A percentile compares a stretch with the other conserved stretches of the same genome.
phyloP scores from a whole-genome alignment of 495 filamentous ascomycete species.

The Penicillium simplicissimum region DNA sequence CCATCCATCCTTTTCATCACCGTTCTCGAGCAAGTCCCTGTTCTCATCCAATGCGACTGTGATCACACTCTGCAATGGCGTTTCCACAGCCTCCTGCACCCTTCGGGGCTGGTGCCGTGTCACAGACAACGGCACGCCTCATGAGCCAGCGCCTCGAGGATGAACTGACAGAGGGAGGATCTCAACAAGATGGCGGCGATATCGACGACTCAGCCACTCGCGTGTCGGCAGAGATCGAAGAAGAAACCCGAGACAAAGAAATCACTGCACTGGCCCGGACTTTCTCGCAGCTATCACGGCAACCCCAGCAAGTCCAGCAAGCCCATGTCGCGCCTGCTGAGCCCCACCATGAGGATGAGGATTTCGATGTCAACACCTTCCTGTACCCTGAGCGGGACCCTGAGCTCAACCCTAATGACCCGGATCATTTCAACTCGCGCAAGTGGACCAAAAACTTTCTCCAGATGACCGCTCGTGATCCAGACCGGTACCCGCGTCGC shows the following conservation, averaged over 20 bases:
- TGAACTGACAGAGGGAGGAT: not conserved
- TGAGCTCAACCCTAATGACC: slow-evolving; percentile 45
- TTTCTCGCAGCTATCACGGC: slow-evolving; percentile 43
- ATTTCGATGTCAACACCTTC: slow-evolving; percentile 43
- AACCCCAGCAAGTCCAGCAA: not conserved
- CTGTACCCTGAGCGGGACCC: slow-evolving; percentile 39
- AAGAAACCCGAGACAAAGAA: slow-evolving; percentile 30
- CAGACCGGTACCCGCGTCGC: slow-evolving; percentile 45
- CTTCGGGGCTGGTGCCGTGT: slow-evolving; percentile 17
- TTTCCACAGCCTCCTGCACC: slow-evolving; percentile 24
- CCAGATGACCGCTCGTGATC: slow-evolving; percentile 40
- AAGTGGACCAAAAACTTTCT: slow-evolving; percentile 50
- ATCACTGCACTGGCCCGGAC: slow-evolving; percentile 44
- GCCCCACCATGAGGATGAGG: slow-evolving; percentile 29
- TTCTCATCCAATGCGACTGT: slow-evolving; percentile 6
- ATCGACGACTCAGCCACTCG: slow-evolving; percentile 9
- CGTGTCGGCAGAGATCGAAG: slow-evolving; percentile 20
- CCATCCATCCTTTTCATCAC: not conserved
- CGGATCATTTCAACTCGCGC: slow-evolving; percentile 44
- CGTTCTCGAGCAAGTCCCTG: not conserved
- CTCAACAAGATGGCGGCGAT: slow-evolving; percentile 18
- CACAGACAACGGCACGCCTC: slow-evolving; percentile 13
- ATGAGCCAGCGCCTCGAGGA: slow-evolving; percentile 14
- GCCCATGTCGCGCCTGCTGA: slow-evolving; percentile 1
- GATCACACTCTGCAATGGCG: slow-evolving; percentile 8